Conservation (phyloP, 2,329 filamentous ascomycete species). For the Fusarium avenaceum region DNA sequence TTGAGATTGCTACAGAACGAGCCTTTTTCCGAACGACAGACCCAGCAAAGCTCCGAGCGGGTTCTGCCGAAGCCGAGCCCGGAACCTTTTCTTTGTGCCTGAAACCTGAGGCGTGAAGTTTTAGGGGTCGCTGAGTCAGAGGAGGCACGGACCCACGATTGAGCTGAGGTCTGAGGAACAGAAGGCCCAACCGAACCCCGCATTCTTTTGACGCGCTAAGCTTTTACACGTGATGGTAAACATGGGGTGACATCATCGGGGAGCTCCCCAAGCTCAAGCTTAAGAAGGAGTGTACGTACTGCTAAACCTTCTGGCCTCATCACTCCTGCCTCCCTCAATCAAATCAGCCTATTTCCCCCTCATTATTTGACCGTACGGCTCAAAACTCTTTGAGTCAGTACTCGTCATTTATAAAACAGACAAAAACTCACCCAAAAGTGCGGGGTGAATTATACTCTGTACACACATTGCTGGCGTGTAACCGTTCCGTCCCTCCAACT, state of each 20-base stretch:
- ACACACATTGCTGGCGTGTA: conserved; percentile 44
- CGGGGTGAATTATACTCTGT: conserved; percentile 43
- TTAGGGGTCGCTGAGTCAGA: conserved; percentile 22
- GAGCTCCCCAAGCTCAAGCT: conserved; percentile 48
- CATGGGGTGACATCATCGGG: conserved; percentile 47
- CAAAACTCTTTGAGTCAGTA: conserved; percentile 9
- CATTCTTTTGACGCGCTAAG: conserved; percentile 47
- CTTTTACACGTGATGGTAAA: conserved; percentile 43
- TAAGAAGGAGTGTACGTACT: conserved; percentile 51
- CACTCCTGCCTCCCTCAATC: conserved; percentile 25
- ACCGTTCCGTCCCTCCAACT: conserved; percentile 51
- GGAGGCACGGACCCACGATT: conserved; percentile 28
- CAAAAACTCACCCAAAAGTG: conserved; percentile 42
- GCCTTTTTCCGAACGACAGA: conserved; percentile 56
- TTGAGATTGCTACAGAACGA: conserved; percentile 56
- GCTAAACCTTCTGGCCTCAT: conserved; percentile 24
- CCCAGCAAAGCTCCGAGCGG: conserved; percentile 52
- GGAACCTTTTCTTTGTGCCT: conserved; percentile 46
- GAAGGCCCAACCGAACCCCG: conserved; percentile 47
- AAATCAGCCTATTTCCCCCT: conserved; percentile 46
- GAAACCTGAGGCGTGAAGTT: conserved; percentile 36
- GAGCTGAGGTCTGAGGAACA: conserved; percentile 33
- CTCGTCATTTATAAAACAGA: conserved; percentile 35
- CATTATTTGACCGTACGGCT: conserved; percentile 11
- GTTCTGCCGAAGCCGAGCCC: conserved; percentile 55